Conservation (phyloP, 2,329 filamentous ascomycete species). For the Aureobasidium vineae region DNA sequence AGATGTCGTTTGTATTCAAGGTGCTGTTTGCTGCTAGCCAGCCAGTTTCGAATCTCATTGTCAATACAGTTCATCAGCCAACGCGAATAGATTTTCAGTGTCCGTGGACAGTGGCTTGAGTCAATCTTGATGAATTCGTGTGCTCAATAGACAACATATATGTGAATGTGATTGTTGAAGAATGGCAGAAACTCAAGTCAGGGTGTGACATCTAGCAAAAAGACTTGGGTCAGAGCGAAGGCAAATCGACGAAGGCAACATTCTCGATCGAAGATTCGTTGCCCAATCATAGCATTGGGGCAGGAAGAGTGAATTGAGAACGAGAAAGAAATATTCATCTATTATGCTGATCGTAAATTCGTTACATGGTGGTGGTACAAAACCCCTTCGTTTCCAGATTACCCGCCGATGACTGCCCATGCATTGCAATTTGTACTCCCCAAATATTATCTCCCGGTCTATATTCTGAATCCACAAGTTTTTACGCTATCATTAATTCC, state of each 20-base stretch:
- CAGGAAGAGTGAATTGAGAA: neutral
- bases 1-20: neutral
- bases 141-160: neutral
- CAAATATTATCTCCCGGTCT: neutral
- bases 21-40: neutral
- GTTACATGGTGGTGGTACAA: neutral
- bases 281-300: no score
- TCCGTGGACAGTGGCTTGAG: neutral
- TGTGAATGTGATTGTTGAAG: neutral
- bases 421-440: neutral
- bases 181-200: neutral
- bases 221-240: neutral
- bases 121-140: neutral
- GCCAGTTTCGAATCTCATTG: neutral
- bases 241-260: neutral
- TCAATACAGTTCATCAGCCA: neutral
- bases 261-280: no score
- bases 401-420: neutral
- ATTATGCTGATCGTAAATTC: neutral
- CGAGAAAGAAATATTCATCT: neutral
- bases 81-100: no score
- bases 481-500: neutral
- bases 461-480: neutral
- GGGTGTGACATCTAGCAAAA: neutral
- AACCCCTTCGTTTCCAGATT: neutral